Conservation (phyloP, 108 stramenopile species). For the Bacterosira constricta region DNA sequence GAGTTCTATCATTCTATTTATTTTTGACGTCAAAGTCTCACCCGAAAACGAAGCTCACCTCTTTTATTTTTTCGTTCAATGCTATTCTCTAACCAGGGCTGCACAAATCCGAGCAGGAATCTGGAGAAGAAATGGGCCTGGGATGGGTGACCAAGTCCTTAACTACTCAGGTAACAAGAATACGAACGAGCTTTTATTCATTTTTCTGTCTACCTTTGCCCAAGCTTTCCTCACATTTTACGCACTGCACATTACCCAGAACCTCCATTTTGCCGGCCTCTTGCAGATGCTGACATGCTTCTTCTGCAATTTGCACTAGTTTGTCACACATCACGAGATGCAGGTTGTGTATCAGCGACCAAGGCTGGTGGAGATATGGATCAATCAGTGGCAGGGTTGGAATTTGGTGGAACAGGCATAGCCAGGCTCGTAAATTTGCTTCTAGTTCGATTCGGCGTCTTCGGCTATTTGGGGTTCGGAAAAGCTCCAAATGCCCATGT, state of each 20-base stretch:
- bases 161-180: slow-evolving; percentile 23
- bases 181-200: slow-evolving; percentile 15
- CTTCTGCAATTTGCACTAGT: slow-evolving; percentile 80
- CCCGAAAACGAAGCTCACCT: background rate
- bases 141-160: slow-evolving; percentile 79
- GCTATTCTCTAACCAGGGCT: slow-evolving; percentile 36
- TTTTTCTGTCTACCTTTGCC: slow-evolving; percentile 42
- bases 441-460: slow-evolving; percentile 77
- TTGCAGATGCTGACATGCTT: slow-evolving; percentile 91
- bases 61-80: background rate
- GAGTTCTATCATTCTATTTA: background rate
- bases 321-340: slow-evolving; percentile 45
- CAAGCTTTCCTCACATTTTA: too few relatives aligned
- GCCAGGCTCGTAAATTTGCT: slow-evolving; percentile 53
- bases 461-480: slow-evolving; percentile 54
- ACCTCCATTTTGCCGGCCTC: slow-evolving; percentile 90
- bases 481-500: slow-evolving; percentile 61
- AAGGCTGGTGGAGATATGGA: background rate
- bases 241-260: slow-evolving; percentile 92
- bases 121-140: slow-evolving; percentile 94
- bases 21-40: background rate
- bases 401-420: slow-evolving; percentile 10
- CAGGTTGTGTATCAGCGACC: background rate
- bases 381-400: background rate
- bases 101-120: slow-evolving; percentile 91